phyloP scores from a whole-genome alignment of 495 filamentous ascomycete genomes.

The Margaritispora aquatica region DNA sequence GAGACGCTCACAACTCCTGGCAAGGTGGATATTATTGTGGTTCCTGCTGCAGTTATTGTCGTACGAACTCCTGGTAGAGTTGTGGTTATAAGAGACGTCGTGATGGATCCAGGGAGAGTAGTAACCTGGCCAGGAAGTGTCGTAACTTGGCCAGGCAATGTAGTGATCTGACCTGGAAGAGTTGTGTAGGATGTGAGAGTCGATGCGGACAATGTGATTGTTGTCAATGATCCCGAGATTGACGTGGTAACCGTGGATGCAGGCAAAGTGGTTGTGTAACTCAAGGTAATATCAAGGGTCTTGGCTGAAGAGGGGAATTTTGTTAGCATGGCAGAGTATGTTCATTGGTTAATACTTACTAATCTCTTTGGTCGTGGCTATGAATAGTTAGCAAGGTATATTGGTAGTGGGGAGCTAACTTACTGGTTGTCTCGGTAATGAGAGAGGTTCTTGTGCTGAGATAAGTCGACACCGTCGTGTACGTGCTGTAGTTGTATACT shows the following conservation, averaged over 20 bases:
- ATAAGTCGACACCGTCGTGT: conserved; percentile 22
- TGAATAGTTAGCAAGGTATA: neutral
- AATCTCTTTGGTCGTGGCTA: conserved; percentile 9
- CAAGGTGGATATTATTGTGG: neutral
- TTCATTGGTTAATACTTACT: neutral
- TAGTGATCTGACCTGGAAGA: neutral
- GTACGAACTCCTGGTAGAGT: neutral
- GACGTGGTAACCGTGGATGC: conserved; percentile 16
- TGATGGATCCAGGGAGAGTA: neutral
- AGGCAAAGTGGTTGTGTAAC: conserved; percentile 24
- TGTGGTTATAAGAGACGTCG: neutral
- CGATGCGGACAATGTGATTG: conserved; percentile 3
- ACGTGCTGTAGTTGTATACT: conserved; percentile 26
- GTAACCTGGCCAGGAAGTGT: neutral
- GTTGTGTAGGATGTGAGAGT: conserved; percentile 6
- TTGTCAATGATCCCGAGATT: conserved; percentile 8
- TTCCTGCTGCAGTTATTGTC: neutral
- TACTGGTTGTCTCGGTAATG: neutral
- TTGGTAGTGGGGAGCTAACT: neutral
- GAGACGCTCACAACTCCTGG: neutral
- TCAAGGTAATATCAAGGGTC: conserved; percentile 12
- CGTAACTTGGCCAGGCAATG: conserved; percentile 2
- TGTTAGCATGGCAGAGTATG: neutral
- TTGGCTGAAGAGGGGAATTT: neutral
- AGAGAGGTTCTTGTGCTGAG: neutral